Base-by-base conservation (phyloP, 345 rosid species). In the Abelmoschus esculentus region DNA sequence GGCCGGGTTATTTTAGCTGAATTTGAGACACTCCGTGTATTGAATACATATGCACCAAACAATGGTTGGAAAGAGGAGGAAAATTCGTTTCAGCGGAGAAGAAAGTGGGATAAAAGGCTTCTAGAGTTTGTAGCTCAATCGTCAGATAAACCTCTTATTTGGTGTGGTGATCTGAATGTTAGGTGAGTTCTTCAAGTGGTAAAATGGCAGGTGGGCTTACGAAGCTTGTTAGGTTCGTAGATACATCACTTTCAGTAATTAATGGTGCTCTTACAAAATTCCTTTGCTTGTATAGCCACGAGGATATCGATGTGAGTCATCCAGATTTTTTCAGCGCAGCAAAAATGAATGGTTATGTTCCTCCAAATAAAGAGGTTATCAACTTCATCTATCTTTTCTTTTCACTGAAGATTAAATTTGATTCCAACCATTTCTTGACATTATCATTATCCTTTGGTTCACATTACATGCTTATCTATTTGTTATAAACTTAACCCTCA, bases 31-130 rank as follows among this genome's bases (percentile, higher is more conserved):
- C 80, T 86, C 69, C 78, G 82, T 61, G 62, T 95, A 40, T 72
- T 95, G 84, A 91, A 89, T 72, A 95, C 96, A 7, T 95, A 91
- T 83, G 82, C 89, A 8, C 99, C 99, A 64, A 95, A 95, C 75
- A 95, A 95, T 78, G 99, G 97, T 61, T 95, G 99, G 99, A 95
- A 85, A 85, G 99, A 93, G 18, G 96, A 90, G 78, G 97, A 88
- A 73, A 95, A 87, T 67, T 81, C 97, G 32, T 95, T 91, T 80
- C 93, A 72, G 70, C 86, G 96, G 75, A 89, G 97, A 87, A 88
- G 97, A 78, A 95, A 90, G 77, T 95, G 99, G 96, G 97, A 95
- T 78, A 91, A 90, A 77, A 86, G 89, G 81, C 77, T 91, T 28
- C 82, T 83, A 26, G 96, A 95, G 72, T 89, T 93, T 78, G 87